Conservation (phyloP, 1,284 basidiomycete species). For the Melampsora larici-populina region DNA sequence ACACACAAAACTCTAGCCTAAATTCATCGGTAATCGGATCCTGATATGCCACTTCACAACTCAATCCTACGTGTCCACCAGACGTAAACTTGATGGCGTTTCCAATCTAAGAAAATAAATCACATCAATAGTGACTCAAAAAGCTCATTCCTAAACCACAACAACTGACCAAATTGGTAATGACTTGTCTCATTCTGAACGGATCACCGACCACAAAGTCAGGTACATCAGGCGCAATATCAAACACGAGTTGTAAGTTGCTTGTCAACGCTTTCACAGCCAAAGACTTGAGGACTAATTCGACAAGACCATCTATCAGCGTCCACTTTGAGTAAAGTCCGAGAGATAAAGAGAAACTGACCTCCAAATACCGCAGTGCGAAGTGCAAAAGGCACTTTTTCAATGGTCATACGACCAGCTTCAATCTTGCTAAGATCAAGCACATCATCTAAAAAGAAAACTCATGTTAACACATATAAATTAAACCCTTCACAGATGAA, state of each 20-base stretch:
- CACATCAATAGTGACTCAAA: not conserved
- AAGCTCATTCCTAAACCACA: not conserved
- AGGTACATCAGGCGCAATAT: slow-evolving; percentile 91
- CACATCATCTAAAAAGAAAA: slow-evolving; percentile 67
- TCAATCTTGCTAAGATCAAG: slow-evolving; percentile 98
- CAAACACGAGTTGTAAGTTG: slow-evolving; percentile 93
- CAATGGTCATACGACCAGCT: slow-evolving; percentile 99
- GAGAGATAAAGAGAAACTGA: not conserved
- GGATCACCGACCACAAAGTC: slow-evolving; percentile 97
- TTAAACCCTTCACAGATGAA: not conserved
- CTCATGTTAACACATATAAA: not conserved
- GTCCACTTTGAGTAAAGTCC: not conserved
- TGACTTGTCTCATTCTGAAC: slow-evolving; percentile 68
- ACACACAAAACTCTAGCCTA: slow-evolving; percentile 93
- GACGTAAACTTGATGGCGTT: slow-evolving; percentile 89
- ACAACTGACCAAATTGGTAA: slow-evolving; percentile 68
- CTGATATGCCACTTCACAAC: slow-evolving; percentile 67
- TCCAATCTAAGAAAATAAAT: slow-evolving; percentile 61
- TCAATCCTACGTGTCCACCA: slow-evolving; percentile 87
- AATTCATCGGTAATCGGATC: slow-evolving; percentile 70
- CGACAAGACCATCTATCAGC: not conserved
- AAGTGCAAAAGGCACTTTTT: slow-evolving; percentile 95
- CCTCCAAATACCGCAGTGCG: slow-evolving; percentile 87
- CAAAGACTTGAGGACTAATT: slow-evolving; percentile 83
- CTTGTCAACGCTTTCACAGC: slow-evolving; percentile 97